Evolutionary conservation across 2,329 filamentous ascomycete species (phyloP).

Genomic region (Ustilaginoidea virens): DNA sequence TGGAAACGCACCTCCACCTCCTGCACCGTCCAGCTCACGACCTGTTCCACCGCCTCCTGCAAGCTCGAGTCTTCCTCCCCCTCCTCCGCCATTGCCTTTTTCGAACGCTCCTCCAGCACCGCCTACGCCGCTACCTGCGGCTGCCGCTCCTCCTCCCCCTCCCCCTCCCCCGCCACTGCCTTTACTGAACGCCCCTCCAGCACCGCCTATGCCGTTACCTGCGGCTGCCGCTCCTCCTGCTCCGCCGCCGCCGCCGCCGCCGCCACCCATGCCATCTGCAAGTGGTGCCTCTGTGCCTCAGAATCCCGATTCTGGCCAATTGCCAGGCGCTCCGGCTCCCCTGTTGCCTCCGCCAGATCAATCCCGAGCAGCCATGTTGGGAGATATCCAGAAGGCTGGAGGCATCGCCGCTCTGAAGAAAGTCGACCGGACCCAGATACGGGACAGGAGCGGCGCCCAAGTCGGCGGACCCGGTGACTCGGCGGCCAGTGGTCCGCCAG

Average conservation of each 20-base stretch:
- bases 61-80: conserved; percentile 21
- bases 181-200: conserved; percentile 21
- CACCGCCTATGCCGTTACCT: conserved; percentile 18
- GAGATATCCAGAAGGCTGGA: conserved; percentile 56
- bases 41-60: conserved; percentile 38
- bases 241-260: conserved; percentile 26
- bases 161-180: conserved; percentile 20
- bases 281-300: too few species aligned
- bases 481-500: conserved; percentile 33
- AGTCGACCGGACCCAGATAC: conserved; percentile 53
- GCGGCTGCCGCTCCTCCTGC: conserved; percentile 14
- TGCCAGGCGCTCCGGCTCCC: conserved; percentile 34
- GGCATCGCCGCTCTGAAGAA: conserved; percentile 58
- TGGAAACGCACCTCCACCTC: conserved; percentile 28
- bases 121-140: conserved; percentile 2
- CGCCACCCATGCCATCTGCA: too few species aligned
- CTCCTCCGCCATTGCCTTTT: conserved; percentile 30
- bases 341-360: conserved; percentile 24
- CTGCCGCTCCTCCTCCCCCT: conserved; percentile 9
- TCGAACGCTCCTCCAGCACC: conserved; percentile 24
- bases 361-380: conserved; percentile 45
- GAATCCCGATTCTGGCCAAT: conserved; percentile 42
- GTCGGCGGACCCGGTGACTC: conserved; percentile 38
- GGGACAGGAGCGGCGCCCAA: conserved; percentile 51
- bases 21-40: conserved; percentile 35